phyloP scores from a whole-genome alignment of 495 filamentous ascomycete genomes.

The Aspergillus ellipticus region DNA sequence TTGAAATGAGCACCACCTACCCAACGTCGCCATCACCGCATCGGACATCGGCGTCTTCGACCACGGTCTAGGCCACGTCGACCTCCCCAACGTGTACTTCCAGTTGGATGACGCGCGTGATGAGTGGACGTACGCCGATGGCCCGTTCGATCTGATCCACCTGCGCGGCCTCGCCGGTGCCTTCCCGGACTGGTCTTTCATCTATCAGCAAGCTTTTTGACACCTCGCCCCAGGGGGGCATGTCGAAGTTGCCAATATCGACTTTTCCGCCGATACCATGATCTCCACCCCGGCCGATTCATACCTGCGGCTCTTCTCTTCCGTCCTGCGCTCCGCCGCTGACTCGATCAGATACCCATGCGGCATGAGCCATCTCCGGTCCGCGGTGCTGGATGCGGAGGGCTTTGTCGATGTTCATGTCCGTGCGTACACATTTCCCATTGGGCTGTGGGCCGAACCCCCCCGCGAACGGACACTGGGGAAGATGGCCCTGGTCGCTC shows the following conservation, averaged over 20 bases:
- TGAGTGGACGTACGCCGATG: constrained; percentile 48
- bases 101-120: constrained; percentile 64
- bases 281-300: constrained; percentile 24
- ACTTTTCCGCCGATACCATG: constrained; percentile 32
- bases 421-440: constrained; percentile 54
- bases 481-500: constrained; percentile 62
- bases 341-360: constrained; percentile 34
- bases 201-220: constrained; percentile 58
- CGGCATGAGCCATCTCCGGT: constrained; percentile 53
- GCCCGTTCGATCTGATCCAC: constrained; percentile 65
- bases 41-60: constrained; percentile 59
- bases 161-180: constrained; percentile 60
- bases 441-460: constrained; percentile 55
- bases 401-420: constrained; percentile 61
- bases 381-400: constrained; percentile 44
- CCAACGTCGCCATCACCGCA: constrained; percentile 60
- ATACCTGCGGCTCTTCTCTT: constrained; percentile 34
- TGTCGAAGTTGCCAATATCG: constrained; percentile 52
- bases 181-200: constrained; percentile 57
- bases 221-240: constrained; percentile 63
- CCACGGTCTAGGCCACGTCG: constrained; percentile 39
- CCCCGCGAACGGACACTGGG: constrained; percentile 52
- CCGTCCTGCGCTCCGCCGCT: constrained; percentile 34
- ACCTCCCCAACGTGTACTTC: constrained; percentile 65
- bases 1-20: constrained; percentile 62